Percentiles rank a stretch among this genome's conserved stretches.
phyloP scores from a whole-genome alignment of 345 rosid species.

The Linum trigynum region DNA sequence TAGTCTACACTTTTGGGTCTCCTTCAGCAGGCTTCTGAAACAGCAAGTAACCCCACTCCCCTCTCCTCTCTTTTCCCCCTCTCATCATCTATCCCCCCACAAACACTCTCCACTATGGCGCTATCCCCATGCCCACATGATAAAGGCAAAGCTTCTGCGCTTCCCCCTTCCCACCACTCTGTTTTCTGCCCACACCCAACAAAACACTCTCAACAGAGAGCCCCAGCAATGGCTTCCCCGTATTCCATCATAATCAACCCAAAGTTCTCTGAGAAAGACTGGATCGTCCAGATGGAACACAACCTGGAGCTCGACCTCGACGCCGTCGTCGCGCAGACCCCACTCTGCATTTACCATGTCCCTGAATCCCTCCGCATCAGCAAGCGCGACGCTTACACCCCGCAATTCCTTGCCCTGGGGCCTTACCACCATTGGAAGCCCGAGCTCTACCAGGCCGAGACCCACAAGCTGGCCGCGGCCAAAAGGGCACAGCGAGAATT shows the following conservation, averaged over 20 bases:
- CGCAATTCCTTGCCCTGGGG: background rate
- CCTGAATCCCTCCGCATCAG: background rate
- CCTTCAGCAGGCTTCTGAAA: too few species aligned
- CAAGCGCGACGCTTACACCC: background rate
- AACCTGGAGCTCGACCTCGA: background rate
- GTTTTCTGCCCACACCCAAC: background rate
- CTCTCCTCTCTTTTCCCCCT: too few species aligned
- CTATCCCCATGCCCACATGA: too few species aligned
- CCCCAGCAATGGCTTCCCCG: background rate
- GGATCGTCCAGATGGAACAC: background rate
- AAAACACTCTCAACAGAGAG: too few species aligned
- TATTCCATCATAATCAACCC: background rate
- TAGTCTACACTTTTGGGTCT: too few species aligned
- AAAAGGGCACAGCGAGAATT: background rate
- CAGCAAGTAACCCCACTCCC: too few species aligned
- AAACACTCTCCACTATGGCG: too few species aligned
- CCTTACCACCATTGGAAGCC: conserved; percentile 2
- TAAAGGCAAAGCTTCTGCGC: background rate
- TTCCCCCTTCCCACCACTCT: too few species aligned
- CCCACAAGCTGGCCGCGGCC: background rate
- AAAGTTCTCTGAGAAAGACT: background rate
- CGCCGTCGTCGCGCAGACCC: background rate
- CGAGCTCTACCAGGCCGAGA: background rate
- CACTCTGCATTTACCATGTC: background rate
- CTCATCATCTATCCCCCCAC: too few species aligned